phyloP scores from a whole-genome alignment of 1,284 basidiomycete species.

The Porogramme epimiltina region DNA sequence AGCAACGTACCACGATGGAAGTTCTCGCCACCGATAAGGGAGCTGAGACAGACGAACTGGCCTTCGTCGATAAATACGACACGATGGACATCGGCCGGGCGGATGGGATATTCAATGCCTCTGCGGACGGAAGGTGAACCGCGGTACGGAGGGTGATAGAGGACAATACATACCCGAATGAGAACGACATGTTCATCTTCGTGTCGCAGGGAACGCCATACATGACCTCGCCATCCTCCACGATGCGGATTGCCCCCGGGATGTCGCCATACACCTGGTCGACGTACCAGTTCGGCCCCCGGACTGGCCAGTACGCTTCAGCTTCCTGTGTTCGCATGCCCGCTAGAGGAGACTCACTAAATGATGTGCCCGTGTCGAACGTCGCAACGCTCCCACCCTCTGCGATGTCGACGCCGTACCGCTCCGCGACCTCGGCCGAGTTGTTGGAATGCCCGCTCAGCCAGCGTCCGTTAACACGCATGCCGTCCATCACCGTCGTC shows the following conservation, averaged over 20 bases:
- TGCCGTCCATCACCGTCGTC: slow-evolving; percentile 17
- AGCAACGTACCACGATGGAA: background rate
- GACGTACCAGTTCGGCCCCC: slow-evolving; percentile 11
- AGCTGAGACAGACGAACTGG: background rate
- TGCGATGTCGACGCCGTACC: background rate
- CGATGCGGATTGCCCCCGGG: slow-evolving; percentile 7
- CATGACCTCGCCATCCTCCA: background rate
- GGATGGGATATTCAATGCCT: slow-evolving; percentile 9
- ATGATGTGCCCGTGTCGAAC: slow-evolving; percentile 5
- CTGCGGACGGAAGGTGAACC: no score
- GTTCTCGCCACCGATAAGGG: background rate
- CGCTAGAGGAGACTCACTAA: background rate
- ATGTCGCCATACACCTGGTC: slow-evolving; percentile 16
- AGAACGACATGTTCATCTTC: slow-evolving; percentile 12
- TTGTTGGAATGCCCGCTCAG: slow-evolving; percentile 8
- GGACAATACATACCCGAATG: slow-evolving; percentile 18
- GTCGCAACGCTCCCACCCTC: background rate
- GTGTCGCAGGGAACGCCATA: slow-evolving; percentile 15
- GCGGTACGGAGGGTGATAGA: background rate
- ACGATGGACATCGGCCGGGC: slow-evolving; percentile 10
- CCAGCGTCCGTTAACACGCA: slow-evolving; percentile 11
- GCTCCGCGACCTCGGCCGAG: background rate
- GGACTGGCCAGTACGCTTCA: slow-evolving; percentile 2
- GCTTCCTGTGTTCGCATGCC: background rate
- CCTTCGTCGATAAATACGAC: background rate